Percentiles rank a stretch among this genome's conserved stretches.
phyloP scores from a whole-genome alignment of 306 rosid species.

The Begonia fuchsioides region DNA sequence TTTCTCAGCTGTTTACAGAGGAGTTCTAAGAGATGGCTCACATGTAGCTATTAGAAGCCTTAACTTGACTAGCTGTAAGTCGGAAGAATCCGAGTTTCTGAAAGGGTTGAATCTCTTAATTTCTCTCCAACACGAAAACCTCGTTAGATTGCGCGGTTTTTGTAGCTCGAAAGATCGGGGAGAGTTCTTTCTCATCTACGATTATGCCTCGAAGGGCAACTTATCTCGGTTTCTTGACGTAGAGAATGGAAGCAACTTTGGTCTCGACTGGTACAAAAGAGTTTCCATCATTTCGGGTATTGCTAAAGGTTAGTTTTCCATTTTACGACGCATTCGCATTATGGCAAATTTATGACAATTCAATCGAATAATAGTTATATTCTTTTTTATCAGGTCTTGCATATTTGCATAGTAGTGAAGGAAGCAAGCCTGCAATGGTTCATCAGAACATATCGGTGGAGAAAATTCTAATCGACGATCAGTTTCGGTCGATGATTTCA shows the following conservation, averaged over 20 bases:
- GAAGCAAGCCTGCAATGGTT: conserved; percentile 48
- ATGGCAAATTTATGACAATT: background rate
- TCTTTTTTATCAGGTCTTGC: conserved; percentile 46
- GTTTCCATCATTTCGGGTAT: conserved; percentile 60
- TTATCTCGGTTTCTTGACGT: conserved; percentile 55
- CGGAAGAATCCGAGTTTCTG: conserved; percentile 72
- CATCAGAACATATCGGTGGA: conserved; percentile 87
- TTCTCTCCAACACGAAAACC: conserved; percentile 66
- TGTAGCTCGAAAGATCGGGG: conserved; percentile 89
- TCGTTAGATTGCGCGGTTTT: conserved; percentile 69
- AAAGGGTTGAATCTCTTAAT: conserved; percentile 46
- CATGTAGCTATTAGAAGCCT: conserved; percentile 64
- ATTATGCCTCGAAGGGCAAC: conserved; percentile 51
- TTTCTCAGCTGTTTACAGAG: conserved; percentile 73
- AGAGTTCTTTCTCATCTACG: conserved; percentile 82
- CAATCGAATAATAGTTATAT: background rate
- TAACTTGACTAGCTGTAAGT: conserved; percentile 59
- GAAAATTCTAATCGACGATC: conserved; percentile 58
- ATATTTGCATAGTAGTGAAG: conserved; percentile 59
- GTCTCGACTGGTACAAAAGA: conserved; percentile 78
- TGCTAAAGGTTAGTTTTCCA: conserved; percentile 52
- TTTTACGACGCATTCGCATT: background rate
- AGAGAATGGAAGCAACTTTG: conserved; percentile 40
- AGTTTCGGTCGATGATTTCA: conserved; percentile 57
- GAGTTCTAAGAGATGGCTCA: conserved; percentile 79